Conservation (phyloP, 148 eudicot species). For the Chenopodium berlandieri region DNA sequence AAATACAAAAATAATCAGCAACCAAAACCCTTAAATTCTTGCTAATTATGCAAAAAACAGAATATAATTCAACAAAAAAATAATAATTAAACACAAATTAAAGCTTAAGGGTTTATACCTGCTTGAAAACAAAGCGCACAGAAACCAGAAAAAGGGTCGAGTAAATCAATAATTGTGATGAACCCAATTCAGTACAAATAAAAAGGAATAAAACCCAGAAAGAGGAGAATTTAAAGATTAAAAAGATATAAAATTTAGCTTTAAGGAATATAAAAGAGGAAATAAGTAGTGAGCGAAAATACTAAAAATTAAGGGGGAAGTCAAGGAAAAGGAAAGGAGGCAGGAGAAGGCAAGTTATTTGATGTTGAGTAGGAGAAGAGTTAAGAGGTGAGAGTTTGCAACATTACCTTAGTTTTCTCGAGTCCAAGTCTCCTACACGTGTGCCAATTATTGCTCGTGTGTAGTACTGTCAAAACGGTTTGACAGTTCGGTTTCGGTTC, state of each 20-base stretch:
- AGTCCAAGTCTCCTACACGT: background rate
- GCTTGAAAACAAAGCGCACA: background rate
- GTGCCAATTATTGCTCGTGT: background rate
- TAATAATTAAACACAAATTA: background rate
- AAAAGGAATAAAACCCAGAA: slow-evolving; percentile 1
- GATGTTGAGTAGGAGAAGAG: background rate
- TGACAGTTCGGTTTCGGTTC: too few relatives aligned
- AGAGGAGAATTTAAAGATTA: background rate
- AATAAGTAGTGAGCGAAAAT: background rate
- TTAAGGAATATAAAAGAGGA: background rate
- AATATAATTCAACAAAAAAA: background rate
- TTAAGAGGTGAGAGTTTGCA: background rate
- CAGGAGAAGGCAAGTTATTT: background rate
- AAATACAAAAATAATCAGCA: background rate
- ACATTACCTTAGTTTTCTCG: slow-evolving; percentile 11
- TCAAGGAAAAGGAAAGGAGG: slow-evolving; percentile 13
- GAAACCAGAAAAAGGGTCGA: background rate
- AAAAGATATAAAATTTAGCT: background rate
- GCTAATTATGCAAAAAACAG: slow-evolving; percentile 17
- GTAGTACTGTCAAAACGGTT: too few relatives aligned
- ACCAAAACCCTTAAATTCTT: slow-evolving; percentile 19
- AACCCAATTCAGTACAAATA: slow-evolving; percentile 14
- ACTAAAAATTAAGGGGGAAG: slow-evolving; percentile 11
- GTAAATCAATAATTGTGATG: background rate
- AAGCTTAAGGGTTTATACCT: background rate